Conservation (phyloP, 805 yeast genomes). For the Saccharomycopsis synnaedendra region DNA sequence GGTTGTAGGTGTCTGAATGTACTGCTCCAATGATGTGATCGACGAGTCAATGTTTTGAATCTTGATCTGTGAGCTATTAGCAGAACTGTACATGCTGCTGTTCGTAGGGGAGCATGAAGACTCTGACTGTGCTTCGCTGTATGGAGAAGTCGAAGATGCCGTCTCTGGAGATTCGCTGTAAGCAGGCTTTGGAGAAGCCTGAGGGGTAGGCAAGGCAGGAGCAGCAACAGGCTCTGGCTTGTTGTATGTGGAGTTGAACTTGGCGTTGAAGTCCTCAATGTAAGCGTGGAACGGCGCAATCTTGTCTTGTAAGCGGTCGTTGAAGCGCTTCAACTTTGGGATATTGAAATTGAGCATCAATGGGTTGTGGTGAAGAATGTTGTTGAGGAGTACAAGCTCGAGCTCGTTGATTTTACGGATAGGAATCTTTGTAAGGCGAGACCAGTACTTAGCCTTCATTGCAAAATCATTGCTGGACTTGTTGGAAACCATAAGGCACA, state of each 20-base stretch:
- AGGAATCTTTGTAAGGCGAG: constrained; percentile 16
- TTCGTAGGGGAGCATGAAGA: constrained; percentile 7
- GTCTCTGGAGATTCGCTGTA: not conserved
- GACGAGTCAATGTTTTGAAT: constrained; percentile 8
- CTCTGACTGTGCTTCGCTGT: constrained; percentile 1
- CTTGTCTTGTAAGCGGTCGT: constrained; percentile 10
- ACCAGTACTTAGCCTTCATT: constrained; percentile 17
- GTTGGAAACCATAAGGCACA: constrained; percentile 16
- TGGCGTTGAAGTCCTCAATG: constrained; percentile 16
- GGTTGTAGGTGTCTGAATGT: constrained; percentile 14
- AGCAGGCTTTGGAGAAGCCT: not conserved
- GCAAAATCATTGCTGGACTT: constrained; percentile 16
- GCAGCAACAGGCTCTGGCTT: not conserved
- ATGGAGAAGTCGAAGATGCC: constrained; percentile 7
- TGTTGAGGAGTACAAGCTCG: constrained; percentile 13
- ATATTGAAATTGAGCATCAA: constrained; percentile 13
- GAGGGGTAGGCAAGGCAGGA: constrained; percentile 4
- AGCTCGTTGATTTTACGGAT: constrained; percentile 14
- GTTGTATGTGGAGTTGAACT: constrained; percentile 12
- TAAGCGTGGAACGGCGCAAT: constrained; percentile 13
- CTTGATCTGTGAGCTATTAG: constrained; percentile 2
- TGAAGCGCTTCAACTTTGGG: constrained; percentile 9
- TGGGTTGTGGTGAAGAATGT: constrained; percentile 14
- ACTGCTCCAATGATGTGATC: constrained; percentile 7
- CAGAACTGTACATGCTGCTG: constrained; percentile 6